Conservation (phyloP, 306 rosid genomes). For the Pueraria montana region DNA sequence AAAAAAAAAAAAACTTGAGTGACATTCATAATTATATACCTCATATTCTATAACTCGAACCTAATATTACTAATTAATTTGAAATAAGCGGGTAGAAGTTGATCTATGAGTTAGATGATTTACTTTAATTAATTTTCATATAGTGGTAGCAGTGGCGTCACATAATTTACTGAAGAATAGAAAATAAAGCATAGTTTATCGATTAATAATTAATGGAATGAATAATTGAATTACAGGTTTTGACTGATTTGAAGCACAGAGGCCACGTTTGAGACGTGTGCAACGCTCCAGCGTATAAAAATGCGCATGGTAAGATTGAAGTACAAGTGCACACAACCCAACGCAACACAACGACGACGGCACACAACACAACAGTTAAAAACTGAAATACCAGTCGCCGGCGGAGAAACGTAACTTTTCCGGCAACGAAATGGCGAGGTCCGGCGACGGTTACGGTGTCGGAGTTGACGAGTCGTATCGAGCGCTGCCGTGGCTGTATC, state of each 20-base stretch:
- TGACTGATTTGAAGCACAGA: slow-evolving; percentile 8
- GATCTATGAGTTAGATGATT: no score
- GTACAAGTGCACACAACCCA: background rate
- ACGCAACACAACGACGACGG: background rate
- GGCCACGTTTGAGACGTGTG: slow-evolving; percentile 58
- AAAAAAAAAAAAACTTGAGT: no score
- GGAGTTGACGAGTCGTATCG: slow-evolving; percentile 82
- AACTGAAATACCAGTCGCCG: slow-evolving; percentile 37
- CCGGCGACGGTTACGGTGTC: slow-evolving; percentile 44
- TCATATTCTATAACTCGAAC: no score
- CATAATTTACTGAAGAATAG: background rate
- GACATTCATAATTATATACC: no score
- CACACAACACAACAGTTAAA: background rate
- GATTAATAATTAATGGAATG: background rate
- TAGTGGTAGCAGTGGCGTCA: background rate
- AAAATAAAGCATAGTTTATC: background rate
- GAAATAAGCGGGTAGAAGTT: no score
- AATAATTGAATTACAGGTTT: background rate
- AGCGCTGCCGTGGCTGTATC: slow-evolving; percentile 79
- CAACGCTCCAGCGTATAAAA: slow-evolving; percentile 45
- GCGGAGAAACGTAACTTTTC: slow-evolving; percentile 13
- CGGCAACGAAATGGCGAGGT: slow-evolving; percentile 45
- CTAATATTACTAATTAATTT: no score
- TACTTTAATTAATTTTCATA: no score
- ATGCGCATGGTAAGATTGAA: slow-evolving; percentile 24